Conservation (phyloP, 495 filamentous ascomycete species). For the Sphaerosporella brunnea region DNA sequence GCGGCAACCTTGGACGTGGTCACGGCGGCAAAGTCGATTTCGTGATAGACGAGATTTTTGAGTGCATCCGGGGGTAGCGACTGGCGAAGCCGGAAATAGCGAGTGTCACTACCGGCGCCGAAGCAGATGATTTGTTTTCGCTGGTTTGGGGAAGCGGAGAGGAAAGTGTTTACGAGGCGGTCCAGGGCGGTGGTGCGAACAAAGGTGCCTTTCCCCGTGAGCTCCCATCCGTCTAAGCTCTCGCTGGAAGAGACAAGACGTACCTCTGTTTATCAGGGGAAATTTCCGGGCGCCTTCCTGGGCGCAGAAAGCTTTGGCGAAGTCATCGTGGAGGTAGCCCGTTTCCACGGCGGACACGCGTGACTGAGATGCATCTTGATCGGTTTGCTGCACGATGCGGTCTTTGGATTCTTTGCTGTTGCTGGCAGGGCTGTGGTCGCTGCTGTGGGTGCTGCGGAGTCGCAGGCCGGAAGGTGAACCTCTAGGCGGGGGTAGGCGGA, state of each 20-base stretch:
- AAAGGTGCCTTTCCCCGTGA: slow-evolving; percentile 53
- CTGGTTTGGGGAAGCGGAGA: slow-evolving; percentile 27
- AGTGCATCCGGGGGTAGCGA: slow-evolving; percentile 11
- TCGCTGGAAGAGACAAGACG: slow-evolving; percentile 14
- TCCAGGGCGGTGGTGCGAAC: slow-evolving; percentile 80
- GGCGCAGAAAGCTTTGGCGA: slow-evolving; percentile 45
- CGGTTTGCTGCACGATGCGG: slow-evolving; percentile 63
- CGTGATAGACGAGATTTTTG: slow-evolving; percentile 55
- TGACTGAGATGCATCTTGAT: slow-evolving; percentile 77
- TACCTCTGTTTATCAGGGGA: slow-evolving; percentile 88
- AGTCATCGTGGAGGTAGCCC: slow-evolving; percentile 76
- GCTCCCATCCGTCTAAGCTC: not conserved
- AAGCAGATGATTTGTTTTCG: slow-evolving; percentile 78
- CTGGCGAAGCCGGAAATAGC: slow-evolving; percentile 51
- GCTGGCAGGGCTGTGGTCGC: not conserved
- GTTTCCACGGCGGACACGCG: slow-evolving; percentile 70
- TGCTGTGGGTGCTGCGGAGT: not conserved
- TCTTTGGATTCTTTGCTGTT: slow-evolving; percentile 12
- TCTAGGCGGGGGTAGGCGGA: not conserved
- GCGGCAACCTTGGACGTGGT: slow-evolving; percentile 43
- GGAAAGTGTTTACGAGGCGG: slow-evolving; percentile 52
- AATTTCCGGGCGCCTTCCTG: slow-evolving; percentile 36
- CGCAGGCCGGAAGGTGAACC: not conserved
- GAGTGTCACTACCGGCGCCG: slow-evolving; percentile 85
- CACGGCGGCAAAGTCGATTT: slow-evolving; percentile 74